Evolutionary conservation across 441 rosid species (phyloP), one percentile per base, ranked within the genome.

Genomic region (Mallotus japonicus): DNA sequence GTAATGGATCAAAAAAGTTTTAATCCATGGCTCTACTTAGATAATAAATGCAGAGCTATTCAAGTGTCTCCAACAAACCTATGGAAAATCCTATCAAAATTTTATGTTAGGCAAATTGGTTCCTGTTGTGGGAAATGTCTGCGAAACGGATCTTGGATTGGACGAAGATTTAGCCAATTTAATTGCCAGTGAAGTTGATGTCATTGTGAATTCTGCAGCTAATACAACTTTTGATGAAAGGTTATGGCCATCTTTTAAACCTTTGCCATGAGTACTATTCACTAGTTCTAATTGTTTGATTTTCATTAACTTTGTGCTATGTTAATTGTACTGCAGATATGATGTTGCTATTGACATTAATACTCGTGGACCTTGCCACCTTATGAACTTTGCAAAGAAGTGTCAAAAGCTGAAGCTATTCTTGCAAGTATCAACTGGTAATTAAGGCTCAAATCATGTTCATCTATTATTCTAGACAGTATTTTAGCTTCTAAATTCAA

Each of bases 151-250:
- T 78, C 85, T 92, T 55, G 97, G 97, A 32, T 75, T 92, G 70
- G 87, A 87, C 46, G 89, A 75, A 64, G 95, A 89, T 53, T 74
- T 80, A 73, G 86, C 83, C 14, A 82, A 86, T 55, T 73, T 72
- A 54, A 86, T 94, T 75, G 81, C 89, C 0, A 80, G 80, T 62
- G 93, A 94, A 65, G 87, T 92, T n/a, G 92, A 90, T 69, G 78
- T 92, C 13, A 88, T 94, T 20, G 84, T 94, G 65, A 92, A 92
- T 65, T 92, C 97, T 70, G 97, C 98, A 44, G 97, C 96, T 16
- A 92, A 86, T 74, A 92, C 97, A 70, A 88, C 90, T 70, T 94
- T 94, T 28, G 93, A 92, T 65, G 97, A 94, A 80, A 92, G 99
- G 97, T 87, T 61, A 49, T 47, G 73, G 1, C 63, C 47, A 22